Base-by-base conservation (phyloP, 768 basidiomycete species). In the Lactarius sanguifluus region DNA sequence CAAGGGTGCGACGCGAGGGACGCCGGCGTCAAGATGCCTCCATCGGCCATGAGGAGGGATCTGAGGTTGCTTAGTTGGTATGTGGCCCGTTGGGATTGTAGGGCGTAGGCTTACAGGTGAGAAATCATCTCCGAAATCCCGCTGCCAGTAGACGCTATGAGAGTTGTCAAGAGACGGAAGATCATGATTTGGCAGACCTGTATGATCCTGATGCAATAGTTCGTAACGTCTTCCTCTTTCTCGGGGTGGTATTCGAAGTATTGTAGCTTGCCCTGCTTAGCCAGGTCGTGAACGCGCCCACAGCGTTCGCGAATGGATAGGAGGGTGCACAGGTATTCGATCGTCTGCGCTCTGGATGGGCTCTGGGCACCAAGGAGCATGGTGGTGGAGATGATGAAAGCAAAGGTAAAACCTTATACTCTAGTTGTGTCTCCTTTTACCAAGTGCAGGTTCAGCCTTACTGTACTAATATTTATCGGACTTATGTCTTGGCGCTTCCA, bases 261-360 rank as follows among this genome's bases (percentile, higher is more conserved):
- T 71, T 94, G 79, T 13, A 97, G 83, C 72, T 89, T 85, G 59
- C 86, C 89, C 68, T 83, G 73, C 75, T 85, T 79, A 15, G 92
- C 95, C 23, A 96, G 86, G 34, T 86, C 83, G 75, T 90, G 86
- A 40, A 98, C 93, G 50, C 83, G 83, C 13, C 77, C 74, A 76
- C 94, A 98, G 52, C 93, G 84, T 71, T 95, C 89, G 56, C 96
- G 85, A 71, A 98, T 94, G n/a, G 94, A 85, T 18, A 92, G 90
- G 3, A 97, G 82, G 0, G 92, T 94, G 38, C 90, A 88, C 54
- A 97, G 85, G 73, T 95, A 96, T 6, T 77, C 79, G 30, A 87
- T 85, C 45, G 78, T 84, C 67, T 81, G 75, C 50, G 77, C 59
- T 34, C 65, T 67, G 2, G 73, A 64, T 3, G 61, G 18, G 23